Evolutionary conservation across 768 basidiomycete genomes (phyloP).

Genomic region (Megacollybia marginata): DNA sequence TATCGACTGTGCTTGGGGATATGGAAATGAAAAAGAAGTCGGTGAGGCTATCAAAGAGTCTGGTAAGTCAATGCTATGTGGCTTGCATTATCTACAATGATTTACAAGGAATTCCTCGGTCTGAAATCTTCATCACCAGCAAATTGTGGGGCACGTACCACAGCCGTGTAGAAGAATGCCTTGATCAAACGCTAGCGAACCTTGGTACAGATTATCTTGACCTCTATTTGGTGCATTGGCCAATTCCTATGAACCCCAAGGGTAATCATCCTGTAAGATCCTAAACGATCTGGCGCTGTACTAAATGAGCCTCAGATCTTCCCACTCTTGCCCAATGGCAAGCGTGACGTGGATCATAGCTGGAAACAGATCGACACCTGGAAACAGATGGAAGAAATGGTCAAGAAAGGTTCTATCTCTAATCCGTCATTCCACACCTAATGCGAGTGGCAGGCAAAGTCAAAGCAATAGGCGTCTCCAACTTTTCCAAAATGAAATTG

Average conservation of each 20-base stretch:
- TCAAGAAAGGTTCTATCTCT: conserved; percentile 44
- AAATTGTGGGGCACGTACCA: conserved; percentile 58
- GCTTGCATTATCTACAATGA: not conserved
- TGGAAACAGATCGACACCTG: conserved; percentile 72
- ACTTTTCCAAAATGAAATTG: conserved; percentile 62
- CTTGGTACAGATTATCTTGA: conserved; percentile 86
- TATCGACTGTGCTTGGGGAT: conserved; percentile 63
- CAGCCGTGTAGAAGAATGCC: conserved; percentile 60
- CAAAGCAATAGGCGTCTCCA: conserved; percentile 63
- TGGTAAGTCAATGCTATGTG: conserved; percentile 68
- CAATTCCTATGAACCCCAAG: conserved; percentile 62
- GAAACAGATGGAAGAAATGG: conserved; percentile 74
- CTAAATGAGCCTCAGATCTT: conserved; percentile 17
- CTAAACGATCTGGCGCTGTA: too few species aligned
- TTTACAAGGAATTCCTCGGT: not conserved
- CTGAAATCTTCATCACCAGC: conserved; percentile 51
- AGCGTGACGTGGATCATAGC: conserved; percentile 57
- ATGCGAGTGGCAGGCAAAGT: conserved; percentile 49
- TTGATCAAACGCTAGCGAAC: conserved; percentile 69
- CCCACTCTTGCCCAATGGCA: conserved; percentile 54
- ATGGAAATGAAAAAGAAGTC: conserved; percentile 77
- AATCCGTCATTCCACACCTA: not conserved
- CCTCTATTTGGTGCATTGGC: conserved; percentile 68
- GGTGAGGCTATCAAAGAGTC: conserved; percentile 73
- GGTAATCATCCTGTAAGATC: conserved; percentile 45